Percentiles rank a stretch among this genome's conserved stretches.
phyloP scores from a whole-genome alignment of 2,329 filamentous ascomycete genomes.

The Torrubiella hemipterigena region DNA sequence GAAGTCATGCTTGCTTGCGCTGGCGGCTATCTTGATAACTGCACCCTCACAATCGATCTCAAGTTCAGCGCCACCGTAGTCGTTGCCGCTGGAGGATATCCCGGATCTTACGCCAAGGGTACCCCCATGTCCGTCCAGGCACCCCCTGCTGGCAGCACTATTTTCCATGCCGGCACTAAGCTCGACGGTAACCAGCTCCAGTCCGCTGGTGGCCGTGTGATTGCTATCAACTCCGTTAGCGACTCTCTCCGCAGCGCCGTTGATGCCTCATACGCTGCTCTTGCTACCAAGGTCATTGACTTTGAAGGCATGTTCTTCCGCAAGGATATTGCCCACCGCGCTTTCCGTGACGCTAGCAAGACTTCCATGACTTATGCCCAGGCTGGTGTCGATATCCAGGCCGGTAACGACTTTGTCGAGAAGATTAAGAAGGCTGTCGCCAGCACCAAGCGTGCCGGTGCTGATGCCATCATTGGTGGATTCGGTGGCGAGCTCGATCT shows the following conservation, averaged over 20 bases:
- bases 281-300: constrained; percentile 53
- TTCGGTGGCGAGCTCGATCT: constrained; percentile 65
- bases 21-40: constrained; percentile 58
- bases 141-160: constrained; percentile 38
- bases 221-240: constrained; percentile 73
- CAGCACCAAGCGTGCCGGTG: constrained; percentile 72
- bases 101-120: constrained; percentile 73
- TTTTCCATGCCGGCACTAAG: constrained; percentile 90
- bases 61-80: constrained; percentile 83
- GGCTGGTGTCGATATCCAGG: constrained; percentile 88
- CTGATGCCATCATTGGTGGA: constrained; percentile 87
- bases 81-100: constrained; percentile 87
- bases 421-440: constrained; percentile 85
- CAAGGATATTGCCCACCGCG: constrained; percentile 80
- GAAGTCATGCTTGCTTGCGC: constrained; percentile 81
- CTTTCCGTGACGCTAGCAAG: constrained; percentile 37
- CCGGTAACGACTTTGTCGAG: constrained; percentile 84
- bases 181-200: constrained; percentile 51
- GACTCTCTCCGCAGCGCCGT: constrained; percentile 70
- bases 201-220: constrained; percentile 81
- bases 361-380: constrained; percentile 75
- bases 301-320: constrained; percentile 88
- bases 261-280: constrained; percentile 69
- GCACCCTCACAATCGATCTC: constrained; percentile 53
- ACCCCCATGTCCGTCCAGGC: constrained; percentile 40